Conservation (phyloP, 306 rosid genomes). For the Rosa persica region DNA sequence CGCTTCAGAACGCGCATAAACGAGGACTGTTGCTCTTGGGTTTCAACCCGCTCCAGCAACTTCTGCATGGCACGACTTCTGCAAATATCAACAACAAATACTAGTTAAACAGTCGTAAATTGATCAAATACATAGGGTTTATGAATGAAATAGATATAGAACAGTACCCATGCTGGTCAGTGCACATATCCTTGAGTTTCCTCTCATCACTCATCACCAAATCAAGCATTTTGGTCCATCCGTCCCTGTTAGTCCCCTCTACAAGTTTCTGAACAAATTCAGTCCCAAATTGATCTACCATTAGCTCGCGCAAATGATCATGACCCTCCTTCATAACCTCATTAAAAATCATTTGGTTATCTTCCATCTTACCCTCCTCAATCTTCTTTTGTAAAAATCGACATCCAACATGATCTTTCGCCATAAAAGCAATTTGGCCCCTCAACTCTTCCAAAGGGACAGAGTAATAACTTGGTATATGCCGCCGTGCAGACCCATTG, state of each 20-base stretch:
- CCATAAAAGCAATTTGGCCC: constrained; percentile 13
- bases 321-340: constrained; percentile 14
- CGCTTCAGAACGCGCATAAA: background rate
- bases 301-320: constrained; percentile 17
- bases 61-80: too few relatives aligned
- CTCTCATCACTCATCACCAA: background rate
- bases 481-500: constrained; percentile 6
- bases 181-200: constrained; percentile 25
- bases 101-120: background rate
- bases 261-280: constrained; percentile 27
- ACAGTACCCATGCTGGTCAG: constrained; percentile 28
- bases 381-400: constrained; percentile 10
- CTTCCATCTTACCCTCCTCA: background rate
- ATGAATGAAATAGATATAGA: background rate
- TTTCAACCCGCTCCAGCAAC: constrained; percentile 9
- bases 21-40: background rate
- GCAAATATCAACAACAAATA: background rate
- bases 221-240: background rate
- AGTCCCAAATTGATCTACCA: constrained; percentile 22
- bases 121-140: background rate
- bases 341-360: background rate
- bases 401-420: constrained; percentile 10
- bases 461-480: background rate
- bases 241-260: background rate
- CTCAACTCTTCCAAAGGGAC: constrained; percentile 1